Conservation (phyloP, 202 grass and related monocot genomes). For the Digitaria exilis region DNA sequence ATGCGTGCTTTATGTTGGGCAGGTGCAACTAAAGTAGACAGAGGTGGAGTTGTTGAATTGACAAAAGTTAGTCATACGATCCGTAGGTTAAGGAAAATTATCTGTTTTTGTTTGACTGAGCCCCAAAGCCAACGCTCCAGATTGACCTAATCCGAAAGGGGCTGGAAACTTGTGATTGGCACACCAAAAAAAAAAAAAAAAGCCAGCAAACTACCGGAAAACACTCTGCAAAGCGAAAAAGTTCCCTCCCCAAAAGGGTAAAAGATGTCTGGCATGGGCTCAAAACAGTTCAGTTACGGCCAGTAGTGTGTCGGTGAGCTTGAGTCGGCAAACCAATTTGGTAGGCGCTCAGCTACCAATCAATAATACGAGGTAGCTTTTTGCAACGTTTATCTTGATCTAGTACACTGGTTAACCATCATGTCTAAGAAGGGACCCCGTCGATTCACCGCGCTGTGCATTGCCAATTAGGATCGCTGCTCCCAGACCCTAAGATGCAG, state of each 20-base stretch:
- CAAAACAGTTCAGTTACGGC: not conserved
- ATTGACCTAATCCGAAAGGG: constrained; percentile 23
- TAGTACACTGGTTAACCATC: not conserved
- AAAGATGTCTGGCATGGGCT: not conserved
- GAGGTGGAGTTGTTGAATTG: not conserved
- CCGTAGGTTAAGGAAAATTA: not conserved
- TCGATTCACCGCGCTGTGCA: not conserved
- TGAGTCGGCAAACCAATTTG: constrained; percentile 4
- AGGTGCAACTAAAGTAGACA: not conserved
- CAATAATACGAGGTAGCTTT: not conserved
- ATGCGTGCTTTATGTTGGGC: not conserved
- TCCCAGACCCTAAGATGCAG: not conserved
- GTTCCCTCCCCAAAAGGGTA: not conserved
- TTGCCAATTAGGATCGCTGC: not conserved
- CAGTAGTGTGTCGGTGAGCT: constrained; percentile 42
- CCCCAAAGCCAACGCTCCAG: not conserved
- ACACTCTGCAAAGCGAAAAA: not conserved
- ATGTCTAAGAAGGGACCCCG: not conserved
- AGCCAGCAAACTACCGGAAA: constrained; percentile 4
- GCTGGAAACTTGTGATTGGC: too few relatives aligned
- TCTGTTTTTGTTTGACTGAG: not conserved
- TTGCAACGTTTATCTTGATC: not conserved
- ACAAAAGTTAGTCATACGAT: not conserved
- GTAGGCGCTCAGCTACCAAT: not conserved
- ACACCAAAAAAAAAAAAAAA: too few relatives aligned